Percentiles rank a stretch among this genome's conserved stretches.
These are phyloP conservation scores for Lichtheimia hyalospora DNA, from an alignment of 371 early-diverging fungal genomes.

Conservation along the genomic window DNA sequence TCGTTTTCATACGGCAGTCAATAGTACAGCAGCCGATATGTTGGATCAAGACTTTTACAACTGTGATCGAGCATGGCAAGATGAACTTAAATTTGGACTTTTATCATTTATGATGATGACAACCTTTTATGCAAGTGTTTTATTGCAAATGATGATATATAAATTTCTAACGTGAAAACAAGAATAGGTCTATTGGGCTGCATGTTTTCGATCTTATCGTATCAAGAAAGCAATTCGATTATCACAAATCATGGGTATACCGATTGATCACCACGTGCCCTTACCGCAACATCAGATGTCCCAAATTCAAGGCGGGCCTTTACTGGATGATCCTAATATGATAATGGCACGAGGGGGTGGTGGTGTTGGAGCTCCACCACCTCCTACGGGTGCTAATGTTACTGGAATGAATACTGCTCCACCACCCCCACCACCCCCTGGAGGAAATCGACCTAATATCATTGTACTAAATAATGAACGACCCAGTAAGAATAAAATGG, in stretches of 20 bases:
- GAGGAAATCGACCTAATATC: slow-evolving; percentile 16
- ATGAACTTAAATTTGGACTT: slow-evolving; percentile 24
- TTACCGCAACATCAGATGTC: no score
- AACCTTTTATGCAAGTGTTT: slow-evolving; percentile 19
- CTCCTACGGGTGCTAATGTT: neutral
- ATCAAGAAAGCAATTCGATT: slow-evolving; percentile 13
- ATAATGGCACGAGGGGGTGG: neutral
- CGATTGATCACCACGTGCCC: slow-evolving; percentile 1
- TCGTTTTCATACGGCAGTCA: neutral
- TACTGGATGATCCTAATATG: no score
- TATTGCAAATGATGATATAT: neutral
- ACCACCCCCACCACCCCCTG: neutral
- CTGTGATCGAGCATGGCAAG: slow-evolving; percentile 24
- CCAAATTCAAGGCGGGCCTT: no score
- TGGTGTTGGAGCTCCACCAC: neutral
- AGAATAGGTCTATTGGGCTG: slow-evolving; percentile 20
- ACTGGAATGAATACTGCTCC: no score
- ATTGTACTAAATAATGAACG: slow-evolving; percentile 27
- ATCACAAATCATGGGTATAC: slow-evolving; percentile 4
- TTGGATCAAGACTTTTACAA: slow-evolving; percentile 19
- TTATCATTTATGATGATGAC: slow-evolving; percentile 21
- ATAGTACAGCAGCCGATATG: neutral
- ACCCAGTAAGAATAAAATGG: slow-evolving; percentile 7
- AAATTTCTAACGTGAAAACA: neutral
- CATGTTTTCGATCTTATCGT: slow-evolving; percentile 19